A percentile compares a stretch with the other conserved stretches of the same genome.
Conservation (phyloP, 225 moss, liverwort and hornwort genomes). For the Climacium dendroides region DNA sequence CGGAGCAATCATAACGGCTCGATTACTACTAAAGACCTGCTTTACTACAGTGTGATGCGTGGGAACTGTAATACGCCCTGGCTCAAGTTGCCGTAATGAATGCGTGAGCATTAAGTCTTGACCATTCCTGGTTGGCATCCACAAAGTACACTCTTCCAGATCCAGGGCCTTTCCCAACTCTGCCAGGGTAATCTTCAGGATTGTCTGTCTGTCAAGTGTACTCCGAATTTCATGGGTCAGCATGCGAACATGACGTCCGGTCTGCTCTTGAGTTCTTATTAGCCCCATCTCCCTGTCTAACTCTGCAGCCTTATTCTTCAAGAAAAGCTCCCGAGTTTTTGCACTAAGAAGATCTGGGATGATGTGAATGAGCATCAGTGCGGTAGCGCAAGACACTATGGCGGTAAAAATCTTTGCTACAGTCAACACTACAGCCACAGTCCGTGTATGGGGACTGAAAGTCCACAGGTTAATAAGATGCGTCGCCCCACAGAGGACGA, state of each 20-base stretch:
- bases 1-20: slow-evolving; percentile 41
- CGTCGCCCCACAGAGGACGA: slow-evolving; percentile 53
- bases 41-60: slow-evolving; percentile 33
- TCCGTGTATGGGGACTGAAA: slow-evolving; percentile 42
- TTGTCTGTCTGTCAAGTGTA: slow-evolving; percentile 43
- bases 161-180: slow-evolving; percentile 44
- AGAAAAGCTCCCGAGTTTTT: slow-evolving; percentile 48
- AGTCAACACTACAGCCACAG: slow-evolving; percentile 53
- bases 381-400: slow-evolving; percentile 54
- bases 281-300: slow-evolving; percentile 53
- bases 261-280: slow-evolving; percentile 37
- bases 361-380: slow-evolving; percentile 60
- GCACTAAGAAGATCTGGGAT: slow-evolving; percentile 55
- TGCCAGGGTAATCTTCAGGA: slow-evolving; percentile 41
- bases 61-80: slow-evolving; percentile 15
- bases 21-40: slow-evolving; percentile 52
- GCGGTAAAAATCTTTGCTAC: slow-evolving; percentile 51
- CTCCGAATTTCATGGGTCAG: slow-evolving; percentile 49
- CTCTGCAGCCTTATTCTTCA: slow-evolving; percentile 62
- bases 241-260: slow-evolving; percentile 45
- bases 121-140: slow-evolving; percentile 47
- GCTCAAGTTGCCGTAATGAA: slow-evolving; percentile 37
- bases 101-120: slow-evolving; percentile 43
- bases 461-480: slow-evolving; percentile 62
- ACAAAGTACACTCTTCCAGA: slow-evolving; percentile 54